Percentiles rank a stretch among this genome's conserved stretches.
Conservation (phyloP, 441 rosid species). For the Erysimum pusillum region DNA sequence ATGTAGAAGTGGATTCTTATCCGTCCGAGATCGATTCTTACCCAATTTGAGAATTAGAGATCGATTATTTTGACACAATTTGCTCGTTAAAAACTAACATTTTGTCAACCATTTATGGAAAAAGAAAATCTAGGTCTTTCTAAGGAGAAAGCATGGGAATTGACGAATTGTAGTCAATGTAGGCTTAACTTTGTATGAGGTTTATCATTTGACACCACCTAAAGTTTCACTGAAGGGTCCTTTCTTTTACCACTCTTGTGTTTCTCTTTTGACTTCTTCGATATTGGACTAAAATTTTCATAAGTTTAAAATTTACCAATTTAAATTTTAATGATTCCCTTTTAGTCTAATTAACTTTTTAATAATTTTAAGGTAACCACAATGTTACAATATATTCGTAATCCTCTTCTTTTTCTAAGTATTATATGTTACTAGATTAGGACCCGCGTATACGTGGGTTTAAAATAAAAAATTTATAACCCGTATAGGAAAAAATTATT, state of each 20-base stretch:
- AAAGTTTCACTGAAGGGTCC: background rate
- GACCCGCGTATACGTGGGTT: no score
- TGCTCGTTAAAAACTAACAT: no score
- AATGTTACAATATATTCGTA: background rate
- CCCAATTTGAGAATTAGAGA: no score
- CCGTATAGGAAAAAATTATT: no score
- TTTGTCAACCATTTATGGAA: no score
- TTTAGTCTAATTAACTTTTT: background rate
- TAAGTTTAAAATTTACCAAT: background rate
- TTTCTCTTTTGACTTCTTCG: background rate
- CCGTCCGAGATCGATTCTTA: no score
- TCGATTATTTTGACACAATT: no score
- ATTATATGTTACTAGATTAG: no score
- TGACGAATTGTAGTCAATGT: background rate
- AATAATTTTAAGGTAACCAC: background rate
- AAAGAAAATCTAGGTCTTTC: background rate
- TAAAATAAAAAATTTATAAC: no score
- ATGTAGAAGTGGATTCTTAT: no score
- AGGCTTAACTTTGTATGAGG: background rate
- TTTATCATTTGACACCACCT: constrained; percentile 23
- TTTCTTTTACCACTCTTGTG: background rate
- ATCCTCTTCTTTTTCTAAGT: no score
- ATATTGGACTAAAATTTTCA: background rate
- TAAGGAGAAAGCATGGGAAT: background rate
- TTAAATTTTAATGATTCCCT: background rate